Base-by-base conservation (phyloP, 495 filamentous ascomycete species). In the Aspergillus leporis region DNA sequence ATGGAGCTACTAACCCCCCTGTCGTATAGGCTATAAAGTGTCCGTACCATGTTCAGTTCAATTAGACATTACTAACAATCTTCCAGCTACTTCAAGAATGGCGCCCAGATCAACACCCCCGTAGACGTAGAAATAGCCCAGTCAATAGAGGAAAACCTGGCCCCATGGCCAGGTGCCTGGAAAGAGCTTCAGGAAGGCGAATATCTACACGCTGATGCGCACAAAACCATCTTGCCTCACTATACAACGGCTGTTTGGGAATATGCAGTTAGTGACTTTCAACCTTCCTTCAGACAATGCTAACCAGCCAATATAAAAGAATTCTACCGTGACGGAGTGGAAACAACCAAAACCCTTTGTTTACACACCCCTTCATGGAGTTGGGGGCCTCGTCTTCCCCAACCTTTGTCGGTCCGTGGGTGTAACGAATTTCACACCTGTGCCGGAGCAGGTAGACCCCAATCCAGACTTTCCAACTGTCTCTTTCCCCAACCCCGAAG, bases 311-410 rank as follows among this genome's bases (percentile, higher is more conserved):
- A n/a, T n/a, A n/a, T 32, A 36, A 28, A 34, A 80, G 75, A 71
- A 61, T 58, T 77, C 74, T 6, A 78, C 73, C 12, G 70, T 74
- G 8, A 31, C 65, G 2, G 51, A 71, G 10, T 65, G 66, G 61
- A 60, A 63, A 12, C 57, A 65, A 5, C 71, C 73, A 5, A 65
- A 56, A 45, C 70, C 70, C 19, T 87, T 88, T 62, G 79, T 87
- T 23, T 91, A 91, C 58, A 90, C 87, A 1, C 86, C 88, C 9
- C 76, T 91, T 70, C 87, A 91, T 63, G 87, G 88, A 0, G 85
- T 89, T 12, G 87, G 87, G 36, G 71, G 73, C 5, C 56, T 72
- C 18, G 83, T 87, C 67, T 72, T 77, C 50, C 69, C 72, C 22
- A 70, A 66, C 3, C 56, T 83, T 21, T 67, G 80, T 32, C 63